These are phyloP conservation scores for Jacaranda copaia DNA, from an alignment of 257 asterid species.

Conservation along the genomic window DNA sequence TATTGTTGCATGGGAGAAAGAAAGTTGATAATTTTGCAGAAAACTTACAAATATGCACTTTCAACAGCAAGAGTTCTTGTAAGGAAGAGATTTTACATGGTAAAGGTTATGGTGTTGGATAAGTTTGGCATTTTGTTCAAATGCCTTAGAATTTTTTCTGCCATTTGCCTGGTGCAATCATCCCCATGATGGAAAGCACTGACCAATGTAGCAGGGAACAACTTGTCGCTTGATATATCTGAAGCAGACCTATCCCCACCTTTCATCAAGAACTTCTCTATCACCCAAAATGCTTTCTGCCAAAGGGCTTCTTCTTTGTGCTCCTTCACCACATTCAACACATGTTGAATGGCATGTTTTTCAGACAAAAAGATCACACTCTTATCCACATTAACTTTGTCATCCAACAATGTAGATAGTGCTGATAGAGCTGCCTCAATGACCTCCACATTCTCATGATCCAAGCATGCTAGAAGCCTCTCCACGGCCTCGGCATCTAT, in stretches of 20 bases:
- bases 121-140: slow-evolving; percentile 69
- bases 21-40: background rate
- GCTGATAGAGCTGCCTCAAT: slow-evolving; percentile 80
- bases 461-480: slow-evolving; percentile 64
- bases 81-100: slow-evolving; percentile 35
- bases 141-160: slow-evolving; percentile 75
- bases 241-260: slow-evolving; percentile 69
- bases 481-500: slow-evolving; percentile 74
- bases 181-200: slow-evolving; percentile 77
- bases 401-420: slow-evolving; percentile 74
- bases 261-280: slow-evolving; percentile 67
- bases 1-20: background rate
- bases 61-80: background rate
- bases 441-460: slow-evolving; percentile 72
- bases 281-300: slow-evolving; percentile 81
- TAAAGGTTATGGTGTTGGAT: slow-evolving; percentile 50
- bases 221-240: slow-evolving; percentile 62
- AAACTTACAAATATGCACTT: background rate
- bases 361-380: slow-evolving; percentile 62
- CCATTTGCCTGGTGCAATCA: slow-evolving; percentile 67
- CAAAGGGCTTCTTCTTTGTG: slow-evolving; percentile 60
- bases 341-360: slow-evolving; percentile 53
- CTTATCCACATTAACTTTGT: slow-evolving; percentile 63
- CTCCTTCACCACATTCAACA: slow-evolving; percentile 69
- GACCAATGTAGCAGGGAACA: slow-evolving; percentile 64